Conservation (phyloP, 768 basidiomycete genomes). For the Russula earlei region DNA sequence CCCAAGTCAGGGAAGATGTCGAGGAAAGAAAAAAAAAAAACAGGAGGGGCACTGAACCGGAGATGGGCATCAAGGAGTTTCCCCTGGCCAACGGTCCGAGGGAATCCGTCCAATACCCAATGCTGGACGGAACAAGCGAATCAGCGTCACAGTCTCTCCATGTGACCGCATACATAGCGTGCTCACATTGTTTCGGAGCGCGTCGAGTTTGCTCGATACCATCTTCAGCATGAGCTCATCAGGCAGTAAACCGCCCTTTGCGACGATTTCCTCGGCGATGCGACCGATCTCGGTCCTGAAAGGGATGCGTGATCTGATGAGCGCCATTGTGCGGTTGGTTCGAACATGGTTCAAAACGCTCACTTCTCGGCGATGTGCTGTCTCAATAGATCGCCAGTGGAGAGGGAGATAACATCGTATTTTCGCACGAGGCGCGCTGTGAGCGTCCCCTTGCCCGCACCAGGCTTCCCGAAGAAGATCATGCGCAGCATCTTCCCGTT, state of each 20-base stretch:
- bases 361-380: constrained; percentile 69
- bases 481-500: constrained; percentile 39
- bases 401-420: constrained; percentile 69
- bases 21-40: neutral
- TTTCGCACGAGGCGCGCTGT: constrained; percentile 65
- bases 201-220: constrained; percentile 61
- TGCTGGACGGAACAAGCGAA: constrained; percentile 42
- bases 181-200: constrained; percentile 53
- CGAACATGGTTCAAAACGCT: constrained; percentile 16
- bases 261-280: constrained; percentile 70
- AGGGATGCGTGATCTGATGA: neutral
- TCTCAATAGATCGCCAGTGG: constrained; percentile 78
- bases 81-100: constrained; percentile 80
- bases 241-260: constrained; percentile 63
- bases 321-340: neutral
- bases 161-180: neutral
- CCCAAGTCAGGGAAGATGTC: neutral
- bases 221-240: constrained; percentile 76
- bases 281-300: constrained; percentile 58
- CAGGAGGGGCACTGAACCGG: constrained; percentile 37
- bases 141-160: neutral
- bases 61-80: constrained; percentile 69
- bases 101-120: constrained; percentile 92
- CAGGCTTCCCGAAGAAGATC: constrained; percentile 77
- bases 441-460: constrained; percentile 80